These are phyloP conservation scores for Magnolia kwangsiensis DNA, from an alignment of 164 flowering plant genomes.

Conservation along the genomic window DNA sequence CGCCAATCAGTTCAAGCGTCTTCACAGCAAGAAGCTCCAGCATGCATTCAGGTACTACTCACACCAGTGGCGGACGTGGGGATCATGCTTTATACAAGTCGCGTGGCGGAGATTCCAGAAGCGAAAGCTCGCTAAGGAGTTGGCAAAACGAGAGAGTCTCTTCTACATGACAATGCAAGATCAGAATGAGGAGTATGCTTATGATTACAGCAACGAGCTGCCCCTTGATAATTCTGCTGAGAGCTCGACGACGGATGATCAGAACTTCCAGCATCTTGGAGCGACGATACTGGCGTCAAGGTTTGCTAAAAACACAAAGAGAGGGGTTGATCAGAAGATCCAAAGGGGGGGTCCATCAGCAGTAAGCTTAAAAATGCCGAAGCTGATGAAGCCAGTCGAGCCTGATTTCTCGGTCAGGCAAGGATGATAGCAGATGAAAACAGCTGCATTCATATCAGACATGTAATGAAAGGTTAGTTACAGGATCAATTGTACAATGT, in stretches of 20 bases:
- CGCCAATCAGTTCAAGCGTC: slow-evolving; percentile 62
- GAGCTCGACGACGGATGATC: background rate
- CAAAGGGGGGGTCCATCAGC: slow-evolving; percentile 11
- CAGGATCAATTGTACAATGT: background rate
- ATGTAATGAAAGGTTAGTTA: background rate
- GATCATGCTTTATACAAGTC: slow-evolving; percentile 62
- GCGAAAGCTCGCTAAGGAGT: slow-evolving; percentile 31
- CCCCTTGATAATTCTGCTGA: slow-evolving; percentile 6
- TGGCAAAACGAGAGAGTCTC: slow-evolving; percentile 9
- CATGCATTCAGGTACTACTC: slow-evolving; percentile 63
- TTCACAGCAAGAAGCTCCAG: slow-evolving; percentile 70
- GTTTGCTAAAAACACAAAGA: slow-evolving; percentile 30
- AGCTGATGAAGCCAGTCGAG: slow-evolving; percentile 26
- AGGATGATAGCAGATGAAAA: background rate
- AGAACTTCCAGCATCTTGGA: slow-evolving; percentile 19
- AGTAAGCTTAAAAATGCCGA: slow-evolving; percentile 23
- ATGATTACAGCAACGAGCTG: slow-evolving; percentile 4
- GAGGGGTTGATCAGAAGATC: slow-evolving; percentile 19
- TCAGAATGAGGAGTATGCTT: background rate
- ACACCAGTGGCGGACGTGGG: slow-evolving; percentile 79
- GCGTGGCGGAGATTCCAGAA: slow-evolving; percentile 60
- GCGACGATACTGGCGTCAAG: slow-evolving; percentile 28
- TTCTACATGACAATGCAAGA: slow-evolving; percentile 30
- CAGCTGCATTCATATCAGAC: background rate
- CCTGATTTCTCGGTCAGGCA: slow-evolving; percentile 25